Evolutionary conservation across 495 filamentous ascomycete species (phyloP), one percentile per base, ranked within the genome.

Genomic region (Cryomyces minteri): DNA sequence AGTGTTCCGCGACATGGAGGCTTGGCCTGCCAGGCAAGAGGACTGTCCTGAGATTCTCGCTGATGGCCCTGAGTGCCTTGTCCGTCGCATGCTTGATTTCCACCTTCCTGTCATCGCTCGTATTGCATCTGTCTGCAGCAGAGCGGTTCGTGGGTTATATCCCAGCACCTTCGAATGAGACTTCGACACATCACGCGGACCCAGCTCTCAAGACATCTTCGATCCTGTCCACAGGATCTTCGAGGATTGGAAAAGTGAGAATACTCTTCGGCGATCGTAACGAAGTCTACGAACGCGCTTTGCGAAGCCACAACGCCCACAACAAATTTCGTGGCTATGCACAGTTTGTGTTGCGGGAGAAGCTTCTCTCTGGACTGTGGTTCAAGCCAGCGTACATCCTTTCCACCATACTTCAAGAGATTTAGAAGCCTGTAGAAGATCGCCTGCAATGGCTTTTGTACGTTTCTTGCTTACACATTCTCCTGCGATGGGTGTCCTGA

Each of bases 401-500:
- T 11, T 37, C 4, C 39, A 38, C 14, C 31, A 38, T 43, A n/a
- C 45, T 11, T 14, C 31, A 1, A 28, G 43, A 31, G 11, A 38
- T 43, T 28, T 47, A 59, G 32, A 71, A 71, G 51, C 69, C 69
- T 5, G 55, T 60, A 41, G 60, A 50, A 9, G 51, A 72, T 49
- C 53, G 68, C 31, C 44, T 73, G 39, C 51, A 73, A 47, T 74
- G 71, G 71, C 45, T 73, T 8, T 62, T 73, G 46, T 75, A 70
- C 69, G 60, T 67, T 72, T n/a, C 67, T 68, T 2, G 61, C 70
- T 32, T 64, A 71, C 31, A 54, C 58, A 31, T 74, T 76, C 53
- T 69, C 71, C 0, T 43, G 56, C 6, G 54, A 47, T 29, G 51
- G 66, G 36, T 62, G 68, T 47, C 44, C 58, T 5, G 53, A 69